Evolutionary conservation across 345 rosid genomes (phyloP), one percentile per base, ranked within the genome.

Genomic region (Gossypium anomalum): DNA sequence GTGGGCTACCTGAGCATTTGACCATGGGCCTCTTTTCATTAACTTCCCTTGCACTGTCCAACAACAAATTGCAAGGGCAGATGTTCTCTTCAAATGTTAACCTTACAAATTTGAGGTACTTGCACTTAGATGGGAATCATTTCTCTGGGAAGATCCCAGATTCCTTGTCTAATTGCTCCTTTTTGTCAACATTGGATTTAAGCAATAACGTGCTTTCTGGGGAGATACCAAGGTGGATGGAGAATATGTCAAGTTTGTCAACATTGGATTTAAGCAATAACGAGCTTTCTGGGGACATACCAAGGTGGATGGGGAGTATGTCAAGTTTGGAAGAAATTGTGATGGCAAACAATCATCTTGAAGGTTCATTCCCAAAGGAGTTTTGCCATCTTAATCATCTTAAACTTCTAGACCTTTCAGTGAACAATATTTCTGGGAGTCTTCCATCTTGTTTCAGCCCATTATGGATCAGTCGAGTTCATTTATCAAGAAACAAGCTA

Each of bases 91-190:
- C 60, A 56, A 56, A 56, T 9, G 10, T 57, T 22, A 57, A 0
- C 65, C 65, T 60, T 7, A 5, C 10, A 25, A 9, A 41, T 0
- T 64, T 64, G 68, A 0, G 0, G 15, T 9, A 38, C 25, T 64
- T 64, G 49, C 16, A 9, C 13, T 64, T 64, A 17, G 48, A 9
- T 38, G 48, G 23, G 25, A 64, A 64, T 63, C 7, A 2, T 10
- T 63, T 63, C 19, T 63, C 67, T 63, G 67, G 67, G 4, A 38
- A n/a, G 67, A 63, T 63, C 47, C 68, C 68, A 9, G 68, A 64
- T 38, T 38, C 15, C 9, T 64, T 64, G 48, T 64, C 68, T 3
- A 64, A 64, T 9, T 38, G 49, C 23, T 41, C 23, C 8, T 7
- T 0, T 3, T 9, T 64, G 48, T 17, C 9, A n/a, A 41, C 15